These are phyloP conservation scores for Botrytis sinoallii DNA, from an alignment of 2,329 filamentous ascomycete species.

Conservation along the genomic window DNA sequence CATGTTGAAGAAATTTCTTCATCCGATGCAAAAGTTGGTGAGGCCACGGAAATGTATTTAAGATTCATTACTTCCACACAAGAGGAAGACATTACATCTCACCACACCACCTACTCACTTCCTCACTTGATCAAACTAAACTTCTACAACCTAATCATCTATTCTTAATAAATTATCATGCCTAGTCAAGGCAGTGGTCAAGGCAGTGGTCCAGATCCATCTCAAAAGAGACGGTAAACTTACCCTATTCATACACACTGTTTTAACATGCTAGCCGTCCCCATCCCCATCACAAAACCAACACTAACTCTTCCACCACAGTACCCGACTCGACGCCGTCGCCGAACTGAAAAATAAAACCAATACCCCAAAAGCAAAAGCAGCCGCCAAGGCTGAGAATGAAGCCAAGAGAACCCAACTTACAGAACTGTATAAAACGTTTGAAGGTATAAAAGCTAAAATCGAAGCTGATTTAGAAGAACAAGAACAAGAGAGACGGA, in stretches of 20 bases:
- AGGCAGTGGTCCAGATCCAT: background rate
- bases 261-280: background rate
- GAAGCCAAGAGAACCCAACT: background rate
- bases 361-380: background rate
- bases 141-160: background rate
- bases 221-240: background rate
- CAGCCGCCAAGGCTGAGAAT: background rate
- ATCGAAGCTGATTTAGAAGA: background rate
- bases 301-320: background rate
- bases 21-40: background rate
- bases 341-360: background rate
- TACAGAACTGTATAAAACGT: fast-evolving
- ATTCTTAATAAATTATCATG: background rate
- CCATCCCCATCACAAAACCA: background rate
- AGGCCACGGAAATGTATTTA: background rate
- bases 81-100: background rate
- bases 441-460: background rate
- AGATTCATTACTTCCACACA: background rate
- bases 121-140: background rate
- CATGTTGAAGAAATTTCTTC: background rate
- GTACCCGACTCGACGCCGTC: background rate
- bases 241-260: background rate
- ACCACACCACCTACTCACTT: background rate
- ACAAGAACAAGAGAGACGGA: background rate
- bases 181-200: background rate